A percentile compares a stretch with the other conserved stretches of the same genome.
Evolutionary conservation across 2,329 filamentous ascomycete species (phyloP).

Genomic region (Alternaria sp.): DNA sequence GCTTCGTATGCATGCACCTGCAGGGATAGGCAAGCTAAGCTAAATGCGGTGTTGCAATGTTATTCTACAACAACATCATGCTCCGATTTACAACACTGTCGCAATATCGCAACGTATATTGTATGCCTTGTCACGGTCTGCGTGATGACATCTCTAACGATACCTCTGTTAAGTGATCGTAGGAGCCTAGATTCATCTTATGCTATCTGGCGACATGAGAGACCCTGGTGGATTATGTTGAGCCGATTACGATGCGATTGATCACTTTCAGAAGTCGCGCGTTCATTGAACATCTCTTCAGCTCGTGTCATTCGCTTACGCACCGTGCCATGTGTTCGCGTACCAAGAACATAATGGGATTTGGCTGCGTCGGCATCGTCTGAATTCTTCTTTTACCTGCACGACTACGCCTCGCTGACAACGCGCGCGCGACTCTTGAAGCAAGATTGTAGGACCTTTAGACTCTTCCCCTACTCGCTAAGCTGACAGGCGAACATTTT

Average conservation of each 20-base stretch:
- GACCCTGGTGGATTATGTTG: neutral
- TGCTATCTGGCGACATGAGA: neutral
- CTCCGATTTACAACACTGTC: neutral
- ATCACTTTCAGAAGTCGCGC: neutral
- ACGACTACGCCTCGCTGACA: neutral
- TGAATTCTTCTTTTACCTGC: neutral
- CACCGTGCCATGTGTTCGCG: neutral
- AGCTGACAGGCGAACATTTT: neutral
- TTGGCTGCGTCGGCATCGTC: neutral
- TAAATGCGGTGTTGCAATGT: neutral
- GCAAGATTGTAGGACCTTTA: neutral
- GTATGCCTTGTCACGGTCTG: neutral
- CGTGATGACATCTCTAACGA: accelerated
- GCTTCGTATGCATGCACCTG: neutral
- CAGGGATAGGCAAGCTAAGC: neutral
- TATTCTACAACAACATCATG: neutral
- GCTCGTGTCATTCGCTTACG: neutral
- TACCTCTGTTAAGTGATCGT: neutral
- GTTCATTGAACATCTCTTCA: neutral
- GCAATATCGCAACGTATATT: neutral
- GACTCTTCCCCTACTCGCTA: neutral
- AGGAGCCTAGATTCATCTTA: too few relatives aligned
- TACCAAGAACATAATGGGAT: neutral
- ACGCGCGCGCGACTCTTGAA: neutral
- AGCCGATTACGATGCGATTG: constrained; percentile 1